Base-by-base conservation (phyloP, 1,284 basidiomycete genomes). In the Amylostereum areolatum region DNA sequence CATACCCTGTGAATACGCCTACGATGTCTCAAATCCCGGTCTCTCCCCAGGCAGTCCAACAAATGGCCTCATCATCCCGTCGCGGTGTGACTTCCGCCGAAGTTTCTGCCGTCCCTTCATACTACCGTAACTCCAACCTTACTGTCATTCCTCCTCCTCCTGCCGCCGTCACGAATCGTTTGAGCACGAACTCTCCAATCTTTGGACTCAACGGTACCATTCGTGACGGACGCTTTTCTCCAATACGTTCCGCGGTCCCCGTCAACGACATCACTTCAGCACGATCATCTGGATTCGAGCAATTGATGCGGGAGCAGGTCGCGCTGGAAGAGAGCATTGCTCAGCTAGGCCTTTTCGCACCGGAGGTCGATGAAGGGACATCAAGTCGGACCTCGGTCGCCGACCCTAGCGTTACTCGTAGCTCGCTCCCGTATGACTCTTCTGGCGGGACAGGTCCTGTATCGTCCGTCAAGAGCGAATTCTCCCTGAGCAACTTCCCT, bases 401-500 rank as follows among this genome's bases (percentile, higher is more conserved):
- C 39, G 33, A 37, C 37, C 18, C 27, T 6, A 8, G n/a, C 12
- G 37, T 18, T 39, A 6, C 37, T 6, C 37, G 18, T 18, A 18
- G 37, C 37, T n/a, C 37, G 5, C 27, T 39, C 12, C 6, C 7
- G n/a, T 25, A 7, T 7, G 37, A 39, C 7, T 39, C 37, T 28
- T 5, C 39, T 25, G 10, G 45, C 46, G 27, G 46, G 31, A 45
- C 43, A 48, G 35, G 45, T 25, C 3, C 39, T 34, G 71, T 70
- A 4, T 59, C 63, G 35, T 77, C 76, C 4, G 61, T 66, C 42
- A 68, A 64, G 45, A 83, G 81, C 59, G 81, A 82, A 28, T 78
- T 89, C 56, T 85, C 86, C 6, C 66, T 89, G 47, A 85, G 83
- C 57, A 72, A 73, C 45, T 88, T 89, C 64, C 85, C 85, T 4